A percentile compares a stretch with the other conserved stretches of the same genome.
Evolutionary conservation across 1,284 basidiomycete species (phyloP).

Genomic region (Termitomyces sp.): DNA sequence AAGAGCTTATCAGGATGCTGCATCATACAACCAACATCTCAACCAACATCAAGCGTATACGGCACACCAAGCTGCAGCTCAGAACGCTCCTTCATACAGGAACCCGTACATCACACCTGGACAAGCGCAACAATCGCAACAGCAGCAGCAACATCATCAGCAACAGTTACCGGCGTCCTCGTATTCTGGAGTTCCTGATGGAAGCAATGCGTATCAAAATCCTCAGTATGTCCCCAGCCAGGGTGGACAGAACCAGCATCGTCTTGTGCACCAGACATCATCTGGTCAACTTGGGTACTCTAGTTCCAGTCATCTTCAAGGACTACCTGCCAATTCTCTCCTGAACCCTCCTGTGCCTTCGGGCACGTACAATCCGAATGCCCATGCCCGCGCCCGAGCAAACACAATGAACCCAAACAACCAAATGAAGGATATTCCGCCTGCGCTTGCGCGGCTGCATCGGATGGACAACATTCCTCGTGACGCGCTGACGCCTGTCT

Average conservation of each 20-base stretch:
- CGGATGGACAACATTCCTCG: constrained; percentile 86
- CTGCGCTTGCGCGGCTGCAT: constrained; percentile 82
- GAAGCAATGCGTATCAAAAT: constrained; percentile 25
- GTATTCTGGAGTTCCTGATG: constrained; percentile 22
- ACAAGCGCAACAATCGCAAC: constrained; percentile 30
- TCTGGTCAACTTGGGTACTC: constrained; percentile 44
- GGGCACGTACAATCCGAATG: constrained; percentile 65
- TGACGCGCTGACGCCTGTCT: constrained; percentile 81
- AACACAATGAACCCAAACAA: constrained; percentile 83
- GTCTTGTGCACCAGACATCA: constrained; percentile 44
- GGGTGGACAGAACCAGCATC: constrained; percentile 29
- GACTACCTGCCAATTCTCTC: constrained; percentile 26
- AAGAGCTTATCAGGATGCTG: constrained; percentile 87
- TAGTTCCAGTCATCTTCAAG: constrained; percentile 34
- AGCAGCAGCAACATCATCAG: constrained; percentile 30
- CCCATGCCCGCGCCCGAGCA: constrained; percentile 66
- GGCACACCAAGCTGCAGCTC: constrained; percentile 69
- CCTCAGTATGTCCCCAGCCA: constrained; percentile 32
- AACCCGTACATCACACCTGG: constrained; percentile 67
- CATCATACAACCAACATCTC: constrained; percentile 91
- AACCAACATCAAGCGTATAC: constrained; percentile 93
- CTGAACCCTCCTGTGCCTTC: constrained; percentile 52
- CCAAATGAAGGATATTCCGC: constrained; percentile 86
- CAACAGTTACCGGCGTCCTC: constrained; percentile 32
- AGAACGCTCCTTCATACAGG: constrained; percentile 63